Percentiles rank a stretch among this genome's conserved stretches.
phyloP scores from a whole-genome alignment of 306 rosid species.

The Senna tora region DNA sequence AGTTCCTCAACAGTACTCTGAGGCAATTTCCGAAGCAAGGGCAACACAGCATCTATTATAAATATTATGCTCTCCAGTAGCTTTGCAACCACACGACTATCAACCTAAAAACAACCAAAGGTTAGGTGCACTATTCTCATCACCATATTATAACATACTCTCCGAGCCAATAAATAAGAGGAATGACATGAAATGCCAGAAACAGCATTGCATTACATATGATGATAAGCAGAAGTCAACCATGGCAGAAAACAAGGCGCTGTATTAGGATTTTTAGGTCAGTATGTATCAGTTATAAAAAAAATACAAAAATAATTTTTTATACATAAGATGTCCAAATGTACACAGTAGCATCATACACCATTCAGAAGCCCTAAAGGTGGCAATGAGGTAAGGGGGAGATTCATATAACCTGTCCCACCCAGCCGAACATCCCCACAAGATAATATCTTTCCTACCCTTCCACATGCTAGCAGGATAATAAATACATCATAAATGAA shows the following conservation, averaged over 20 bases:
- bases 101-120: slow-evolving; percentile 64
- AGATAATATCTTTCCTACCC: background rate
- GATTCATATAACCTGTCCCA: background rate
- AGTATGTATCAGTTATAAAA: background rate
- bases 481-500: background rate
- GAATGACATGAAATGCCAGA: slow-evolving; percentile 23
- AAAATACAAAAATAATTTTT: background rate
- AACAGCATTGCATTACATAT: background rate
- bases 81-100: slow-evolving; percentile 73
- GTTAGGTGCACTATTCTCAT: slow-evolving; percentile 32
- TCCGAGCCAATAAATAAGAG: background rate
- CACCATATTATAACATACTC: slow-evolving; percentile 26
- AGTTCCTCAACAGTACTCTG: slow-evolving; percentile 83
- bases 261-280: background rate
- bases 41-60: slow-evolving; percentile 90
- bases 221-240: slow-evolving; percentile 25
- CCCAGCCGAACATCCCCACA: background rate
- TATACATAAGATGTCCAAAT: background rate
- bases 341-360: background rate
- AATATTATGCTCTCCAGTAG: slow-evolving; percentile 90
- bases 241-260: background rate
- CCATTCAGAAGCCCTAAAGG: background rate
- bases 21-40: slow-evolving; percentile 82
- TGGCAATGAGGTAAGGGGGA: background rate
- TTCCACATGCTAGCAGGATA: background rate